phyloP scores from a whole-genome alignment of 108 stramenopile species.

The Schizochytrium sp. region DNA sequence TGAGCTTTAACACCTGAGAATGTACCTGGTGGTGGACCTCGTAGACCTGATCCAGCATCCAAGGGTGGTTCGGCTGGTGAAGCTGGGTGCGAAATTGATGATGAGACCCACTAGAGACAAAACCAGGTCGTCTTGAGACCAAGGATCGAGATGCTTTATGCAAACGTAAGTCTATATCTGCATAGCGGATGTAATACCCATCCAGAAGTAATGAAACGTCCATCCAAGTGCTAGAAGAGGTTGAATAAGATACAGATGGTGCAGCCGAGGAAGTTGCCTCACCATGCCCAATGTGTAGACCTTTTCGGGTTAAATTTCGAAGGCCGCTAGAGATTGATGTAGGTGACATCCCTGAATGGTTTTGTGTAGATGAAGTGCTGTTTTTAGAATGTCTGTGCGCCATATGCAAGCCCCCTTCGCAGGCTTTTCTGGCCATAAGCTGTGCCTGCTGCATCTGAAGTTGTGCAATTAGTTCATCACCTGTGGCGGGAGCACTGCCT shows the following conservation, averaged over 20 bases:
- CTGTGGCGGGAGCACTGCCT: background rate
- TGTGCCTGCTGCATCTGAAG: conserved; percentile 15
- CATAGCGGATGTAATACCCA: conserved; percentile 41
- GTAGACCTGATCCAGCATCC: conserved; percentile 52
- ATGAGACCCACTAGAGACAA: background rate
- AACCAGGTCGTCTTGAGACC: background rate
- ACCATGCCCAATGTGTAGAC: conserved; percentile 7
- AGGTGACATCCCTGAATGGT: background rate
- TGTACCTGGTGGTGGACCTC: conserved; percentile 17
- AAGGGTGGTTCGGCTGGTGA: conserved; percentile 40
- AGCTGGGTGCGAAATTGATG: conserved; percentile 53
- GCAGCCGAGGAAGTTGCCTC: conserved; percentile 25
- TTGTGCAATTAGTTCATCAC: background rate
- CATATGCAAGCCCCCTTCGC: conserved; percentile 22
- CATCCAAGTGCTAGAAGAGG: conserved; percentile 55
- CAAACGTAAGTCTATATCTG: conserved; percentile 43
- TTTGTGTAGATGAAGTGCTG: background rate
- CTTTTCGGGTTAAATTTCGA: conserved; percentile 4
- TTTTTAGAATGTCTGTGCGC: conserved; percentile 20
- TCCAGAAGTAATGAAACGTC: conserved; percentile 45
- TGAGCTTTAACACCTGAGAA: background rate
- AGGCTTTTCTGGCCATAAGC: background rate
- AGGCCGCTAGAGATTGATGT: background rate
- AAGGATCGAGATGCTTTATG: background rate
- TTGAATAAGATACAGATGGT: conserved; percentile 47